These are phyloP conservation scores for Claviceps purpurea DNA, from an alignment of 2,329 filamentous ascomycete genomes.

Conservation along the genomic window DNA sequence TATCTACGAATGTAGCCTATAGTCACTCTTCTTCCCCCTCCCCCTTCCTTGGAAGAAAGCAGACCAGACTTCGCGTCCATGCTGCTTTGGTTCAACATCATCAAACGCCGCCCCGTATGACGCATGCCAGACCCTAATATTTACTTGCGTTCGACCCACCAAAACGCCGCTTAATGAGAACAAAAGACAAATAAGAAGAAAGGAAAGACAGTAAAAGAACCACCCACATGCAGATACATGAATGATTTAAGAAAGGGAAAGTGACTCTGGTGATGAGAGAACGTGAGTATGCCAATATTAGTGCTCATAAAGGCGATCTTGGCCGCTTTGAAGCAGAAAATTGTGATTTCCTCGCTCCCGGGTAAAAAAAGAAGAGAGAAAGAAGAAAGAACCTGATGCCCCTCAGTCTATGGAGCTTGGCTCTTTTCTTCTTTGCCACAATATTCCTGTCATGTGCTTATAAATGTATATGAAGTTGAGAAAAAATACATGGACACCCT, in stretches of 20 bases:
- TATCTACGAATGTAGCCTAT: background rate
- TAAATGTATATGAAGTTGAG: no score
- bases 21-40: background rate
- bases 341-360: no score
- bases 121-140: no score
- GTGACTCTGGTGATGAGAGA: background rate
- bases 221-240: no score
- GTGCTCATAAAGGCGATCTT: background rate
- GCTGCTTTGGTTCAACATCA: background rate
- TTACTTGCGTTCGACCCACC: no score
- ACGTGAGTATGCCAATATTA: background rate
- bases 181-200: background rate
- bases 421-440: no score
- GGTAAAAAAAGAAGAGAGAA: background rate
- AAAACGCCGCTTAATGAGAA: background rate
- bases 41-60: background rate
- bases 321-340: background rate
- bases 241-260: no score
- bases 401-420: no score
- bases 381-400: background rate
- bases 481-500: no score
- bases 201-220: background rate
- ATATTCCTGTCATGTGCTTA: no score
- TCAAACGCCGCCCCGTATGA: no score
- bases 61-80: background rate